phyloP scores from a whole-genome alignment of 345 rosid genomes.

The Syzygium grande region DNA sequence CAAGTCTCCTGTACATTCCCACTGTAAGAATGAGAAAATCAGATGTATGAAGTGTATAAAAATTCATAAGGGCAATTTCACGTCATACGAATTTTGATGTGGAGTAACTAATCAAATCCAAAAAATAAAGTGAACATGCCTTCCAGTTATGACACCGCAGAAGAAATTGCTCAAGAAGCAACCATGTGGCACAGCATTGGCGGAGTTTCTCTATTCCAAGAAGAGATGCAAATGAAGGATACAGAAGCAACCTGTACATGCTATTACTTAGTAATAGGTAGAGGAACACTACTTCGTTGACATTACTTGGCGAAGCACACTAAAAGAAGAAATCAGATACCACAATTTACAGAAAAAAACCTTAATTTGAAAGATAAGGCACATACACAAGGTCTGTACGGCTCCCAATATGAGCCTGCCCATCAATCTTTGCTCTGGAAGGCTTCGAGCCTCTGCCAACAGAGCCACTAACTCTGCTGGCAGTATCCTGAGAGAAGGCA shows the following conservation, averaged over 20 bases:
- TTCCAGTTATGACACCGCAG: constrained; percentile 81
- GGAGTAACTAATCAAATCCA: background rate
- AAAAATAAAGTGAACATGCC: constrained; percentile 31
- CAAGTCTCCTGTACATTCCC: constrained; percentile 79
- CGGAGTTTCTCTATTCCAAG: constrained; percentile 96
- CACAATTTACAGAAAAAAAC: background rate
- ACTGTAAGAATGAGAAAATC: constrained; percentile 50
- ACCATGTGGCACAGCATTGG: constrained; percentile 88
- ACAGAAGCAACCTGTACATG: constrained; percentile 67
- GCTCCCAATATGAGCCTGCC: constrained; percentile 62
- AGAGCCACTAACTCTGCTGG: constrained; percentile 38
- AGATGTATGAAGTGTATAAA: constrained; percentile 9
- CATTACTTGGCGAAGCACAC: background rate
- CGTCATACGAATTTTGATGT: background rate
- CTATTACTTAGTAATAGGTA: background rate
- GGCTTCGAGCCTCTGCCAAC: constrained; percentile 33
- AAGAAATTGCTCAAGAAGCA: constrained; percentile 92
- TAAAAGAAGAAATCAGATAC: background rate
- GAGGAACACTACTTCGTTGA: background rate
- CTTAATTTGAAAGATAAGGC: constrained; percentile 3
- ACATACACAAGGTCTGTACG: constrained; percentile 94
- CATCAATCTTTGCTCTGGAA: constrained; percentile 28
- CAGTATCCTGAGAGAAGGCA: constrained; percentile 78
- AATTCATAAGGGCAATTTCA: background rate
- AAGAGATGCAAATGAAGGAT: constrained; percentile 83